Percentiles rank a stretch among this genome's conserved stretches.
phyloP scores from a whole-genome alignment of 345 rosid species.

The Lepidium didymum region DNA sequence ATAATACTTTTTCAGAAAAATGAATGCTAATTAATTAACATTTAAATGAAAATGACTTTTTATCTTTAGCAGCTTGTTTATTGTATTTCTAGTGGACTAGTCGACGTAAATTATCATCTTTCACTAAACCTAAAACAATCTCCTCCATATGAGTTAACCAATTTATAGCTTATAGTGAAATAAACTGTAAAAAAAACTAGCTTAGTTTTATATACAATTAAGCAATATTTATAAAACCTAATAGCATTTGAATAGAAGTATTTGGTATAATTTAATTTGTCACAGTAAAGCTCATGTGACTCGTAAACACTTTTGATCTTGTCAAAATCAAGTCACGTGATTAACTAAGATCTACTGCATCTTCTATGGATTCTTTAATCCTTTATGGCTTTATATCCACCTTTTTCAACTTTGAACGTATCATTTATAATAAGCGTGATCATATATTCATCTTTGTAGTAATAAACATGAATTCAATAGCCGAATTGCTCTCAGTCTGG shows the following conservation, averaged over 20 bases:
- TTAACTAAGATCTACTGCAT: constrained; percentile 10
- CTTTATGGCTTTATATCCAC: constrained; percentile 8
- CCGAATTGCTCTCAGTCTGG: too few relatives aligned
- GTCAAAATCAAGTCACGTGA: constrained; percentile 25
- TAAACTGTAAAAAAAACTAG: background rate
- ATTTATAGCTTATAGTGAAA: background rate
- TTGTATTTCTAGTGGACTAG: background rate
- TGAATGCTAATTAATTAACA: too few relatives aligned
- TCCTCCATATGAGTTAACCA: constrained; percentile 2
- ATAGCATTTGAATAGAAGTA: background rate
- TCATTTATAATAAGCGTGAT: background rate
- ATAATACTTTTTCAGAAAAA: too few relatives aligned
- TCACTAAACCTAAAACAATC: background rate
- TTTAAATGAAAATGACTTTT: background rate
- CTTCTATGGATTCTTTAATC: constrained; percentile 5
- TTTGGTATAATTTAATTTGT: background rate
- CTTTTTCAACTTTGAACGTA: background rate
- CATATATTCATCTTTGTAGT: background rate
- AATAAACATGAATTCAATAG: background rate
- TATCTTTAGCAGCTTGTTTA: background rate
- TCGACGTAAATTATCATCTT: background rate
- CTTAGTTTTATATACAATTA: too few relatives aligned
- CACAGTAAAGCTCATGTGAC: constrained; percentile 10
- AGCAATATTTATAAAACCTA: background rate
- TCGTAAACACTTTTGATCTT: constrained; percentile 4